Conservation (phyloP, 1,284 basidiomycete genomes). For the Sparassis latifolia region DNA sequence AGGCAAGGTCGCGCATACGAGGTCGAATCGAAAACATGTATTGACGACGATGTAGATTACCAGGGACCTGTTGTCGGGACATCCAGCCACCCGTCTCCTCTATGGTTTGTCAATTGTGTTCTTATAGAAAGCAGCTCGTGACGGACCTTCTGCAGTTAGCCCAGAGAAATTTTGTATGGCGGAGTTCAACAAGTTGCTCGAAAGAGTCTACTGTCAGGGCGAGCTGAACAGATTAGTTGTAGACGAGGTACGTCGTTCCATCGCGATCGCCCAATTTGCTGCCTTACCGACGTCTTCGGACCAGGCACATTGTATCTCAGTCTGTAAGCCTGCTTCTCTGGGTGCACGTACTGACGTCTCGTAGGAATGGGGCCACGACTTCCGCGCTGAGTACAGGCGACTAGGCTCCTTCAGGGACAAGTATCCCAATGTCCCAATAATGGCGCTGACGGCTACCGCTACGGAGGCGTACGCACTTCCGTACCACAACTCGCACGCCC, state of each 20-base stretch:
- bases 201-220: constrained; percentile 42
- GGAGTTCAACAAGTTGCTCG: constrained; percentile 49
- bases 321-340: constrained; percentile 24
- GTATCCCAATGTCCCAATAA: constrained; percentile 73
- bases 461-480: constrained; percentile 32
- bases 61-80: constrained; percentile 53
- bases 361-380: constrained; percentile 83
- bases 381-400: constrained; percentile 67
- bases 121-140: background rate
- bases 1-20: constrained; percentile 30
- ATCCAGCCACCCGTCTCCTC: constrained; percentile 57
- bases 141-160: constrained; percentile 39
- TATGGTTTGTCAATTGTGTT: constrained; percentile 47
- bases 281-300: background rate
- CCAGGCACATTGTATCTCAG: constrained; percentile 83
- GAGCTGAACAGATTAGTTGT: constrained; percentile 69
- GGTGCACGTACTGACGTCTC: background rate
- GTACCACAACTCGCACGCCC: background rate
- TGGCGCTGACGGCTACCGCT: constrained; percentile 78
- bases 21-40: too few relatives aligned
- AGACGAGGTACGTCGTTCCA: constrained; percentile 56
- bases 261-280: background rate
- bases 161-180: constrained; percentile 65
- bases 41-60: constrained; percentile 40
- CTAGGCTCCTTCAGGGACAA: constrained; percentile 65